Evolutionary conservation across 345 rosid species (phyloP).

Genomic region (Erysimum cheiranthoides): DNA sequence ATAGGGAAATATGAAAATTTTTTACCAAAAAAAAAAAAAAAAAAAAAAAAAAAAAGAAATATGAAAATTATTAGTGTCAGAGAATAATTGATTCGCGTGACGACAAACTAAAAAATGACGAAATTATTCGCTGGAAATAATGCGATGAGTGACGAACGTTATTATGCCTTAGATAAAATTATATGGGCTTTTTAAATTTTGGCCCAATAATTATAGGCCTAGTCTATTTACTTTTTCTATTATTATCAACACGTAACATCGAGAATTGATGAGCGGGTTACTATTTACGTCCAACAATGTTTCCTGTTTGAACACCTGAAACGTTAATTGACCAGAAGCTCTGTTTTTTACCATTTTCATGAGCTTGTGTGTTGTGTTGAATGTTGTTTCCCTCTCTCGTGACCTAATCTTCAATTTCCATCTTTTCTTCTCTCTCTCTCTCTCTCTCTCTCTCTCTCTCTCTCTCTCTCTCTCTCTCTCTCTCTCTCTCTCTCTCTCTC

Average conservation of each 20-base stretch:
- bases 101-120: no score
- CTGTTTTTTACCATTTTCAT: constrained; percentile 21
- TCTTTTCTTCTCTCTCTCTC: background rate
- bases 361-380: background rate
- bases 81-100: no score
- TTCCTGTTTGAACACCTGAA: constrained; percentile 16
- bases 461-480: no score
- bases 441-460: background rate
- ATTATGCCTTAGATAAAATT: no score
- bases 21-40: no score
- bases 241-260: background rate
- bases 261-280: background rate
- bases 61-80: no score
- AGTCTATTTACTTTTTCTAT: background rate
- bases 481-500: background rate
- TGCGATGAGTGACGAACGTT: no score
- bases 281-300: constrained; percentile 7
- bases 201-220: background rate
- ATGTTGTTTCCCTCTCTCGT: background rate
- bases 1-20: no score
- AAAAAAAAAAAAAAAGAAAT: no score
- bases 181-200: background rate
- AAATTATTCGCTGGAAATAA: no score
- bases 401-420: background rate
- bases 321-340: background rate